Percentiles rank a stretch among this genome's conserved stretches.
Conservation (phyloP, 306 rosid species). For the Styphnolobium japonicum region DNA sequence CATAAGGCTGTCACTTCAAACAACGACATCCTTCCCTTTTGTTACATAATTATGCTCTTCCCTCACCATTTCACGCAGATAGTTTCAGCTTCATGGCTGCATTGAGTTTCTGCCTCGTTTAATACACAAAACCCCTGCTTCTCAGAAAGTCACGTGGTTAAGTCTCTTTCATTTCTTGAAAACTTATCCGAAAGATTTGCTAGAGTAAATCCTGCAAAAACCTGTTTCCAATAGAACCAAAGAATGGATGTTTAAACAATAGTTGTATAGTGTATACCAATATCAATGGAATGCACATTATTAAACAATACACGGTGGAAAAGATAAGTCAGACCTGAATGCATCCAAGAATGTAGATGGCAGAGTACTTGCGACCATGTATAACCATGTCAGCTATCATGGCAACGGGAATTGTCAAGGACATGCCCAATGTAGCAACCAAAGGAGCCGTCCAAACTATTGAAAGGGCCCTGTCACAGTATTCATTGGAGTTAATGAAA, state of each 20-base stretch:
- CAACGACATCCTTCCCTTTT: background rate
- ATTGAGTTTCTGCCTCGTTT: background rate
- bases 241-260: background rate
- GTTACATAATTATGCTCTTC: background rate
- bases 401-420: slow-evolving; percentile 76
- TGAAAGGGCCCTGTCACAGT: slow-evolving; percentile 64
- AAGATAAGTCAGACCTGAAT: slow-evolving; percentile 45
- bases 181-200: slow-evolving; percentile 62
- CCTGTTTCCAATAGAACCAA: slow-evolving; percentile 42
- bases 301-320: background rate
- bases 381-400: slow-evolving; percentile 75
- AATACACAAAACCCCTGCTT: background rate
- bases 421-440: slow-evolving; percentile 70
- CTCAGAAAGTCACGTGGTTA: background rate
- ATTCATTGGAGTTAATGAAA: background rate
- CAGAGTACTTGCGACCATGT: slow-evolving; percentile 64
- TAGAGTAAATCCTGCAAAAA: slow-evolving; percentile 66
- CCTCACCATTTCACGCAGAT: background rate
- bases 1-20: background rate
- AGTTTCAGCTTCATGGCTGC: background rate
- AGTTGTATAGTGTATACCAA: background rate
- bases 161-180: slow-evolving; percentile 28
- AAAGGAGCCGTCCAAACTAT: slow-evolving; percentile 80
- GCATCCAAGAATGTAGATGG: slow-evolving; percentile 59
- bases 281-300: background rate